Conservation (phyloP, 257 asterid species). For the Lavandula angustifolia region DNA sequence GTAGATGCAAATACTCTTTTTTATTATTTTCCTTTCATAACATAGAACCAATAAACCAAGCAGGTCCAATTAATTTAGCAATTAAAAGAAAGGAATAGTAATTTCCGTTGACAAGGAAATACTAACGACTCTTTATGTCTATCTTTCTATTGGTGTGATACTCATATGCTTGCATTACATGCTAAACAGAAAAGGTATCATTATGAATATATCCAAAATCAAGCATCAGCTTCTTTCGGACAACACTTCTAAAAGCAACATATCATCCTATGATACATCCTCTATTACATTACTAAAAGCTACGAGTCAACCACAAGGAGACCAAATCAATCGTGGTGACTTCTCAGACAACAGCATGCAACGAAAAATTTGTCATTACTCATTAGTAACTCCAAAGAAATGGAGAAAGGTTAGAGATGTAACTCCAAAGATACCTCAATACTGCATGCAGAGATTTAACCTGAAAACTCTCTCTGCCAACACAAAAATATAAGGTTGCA, state of each 20-base stretch:
- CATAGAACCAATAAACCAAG: neutral
- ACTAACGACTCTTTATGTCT: conserved; percentile 3
- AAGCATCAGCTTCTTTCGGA: too few relatives aligned
- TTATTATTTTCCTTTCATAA: neutral
- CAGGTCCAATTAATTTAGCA: conserved; percentile 13
- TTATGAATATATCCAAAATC: too few relatives aligned
- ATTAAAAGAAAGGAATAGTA: conserved; percentile 11
- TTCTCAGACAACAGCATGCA: too few relatives aligned
- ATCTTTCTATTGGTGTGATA: conserved; percentile 7
- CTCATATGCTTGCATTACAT: neutral
- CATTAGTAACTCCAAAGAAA: neutral
- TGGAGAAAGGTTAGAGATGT: too few relatives aligned
- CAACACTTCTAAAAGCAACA: neutral
- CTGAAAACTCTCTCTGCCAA: conserved; percentile 26
- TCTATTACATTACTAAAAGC: too few relatives aligned
- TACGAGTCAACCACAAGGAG: too few relatives aligned
- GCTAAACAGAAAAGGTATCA: neutral
- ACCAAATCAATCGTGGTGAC: too few relatives aligned
- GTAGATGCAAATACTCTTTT: conserved; percentile 11
- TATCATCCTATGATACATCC: neutral
- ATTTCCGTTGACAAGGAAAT: conserved; percentile 8
- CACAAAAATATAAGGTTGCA: conserved; percentile 28
- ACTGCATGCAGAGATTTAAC: conserved; percentile 25
- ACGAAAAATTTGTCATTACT: too few relatives aligned
- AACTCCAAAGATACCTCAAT: neutral